These are phyloP conservation scores for Rhazya stricta DNA, from an alignment of 257 asterid genomes.

Conservation along the genomic window DNA sequence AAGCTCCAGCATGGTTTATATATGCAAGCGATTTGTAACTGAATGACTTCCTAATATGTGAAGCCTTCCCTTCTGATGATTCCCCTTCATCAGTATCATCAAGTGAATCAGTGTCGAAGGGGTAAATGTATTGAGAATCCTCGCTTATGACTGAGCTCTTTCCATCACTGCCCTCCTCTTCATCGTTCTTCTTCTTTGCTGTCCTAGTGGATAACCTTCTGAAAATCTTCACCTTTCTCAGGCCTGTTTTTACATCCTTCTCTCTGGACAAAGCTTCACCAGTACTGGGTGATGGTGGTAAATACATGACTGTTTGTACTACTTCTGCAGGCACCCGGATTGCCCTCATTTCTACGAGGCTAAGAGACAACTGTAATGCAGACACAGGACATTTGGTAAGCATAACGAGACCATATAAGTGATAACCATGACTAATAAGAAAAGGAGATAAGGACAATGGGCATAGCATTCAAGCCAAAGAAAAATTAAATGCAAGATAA, in stretches of 20 bases:
- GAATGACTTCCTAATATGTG: slow-evolving; percentile 37
- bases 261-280: slow-evolving; percentile 40
- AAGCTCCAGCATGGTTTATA: slow-evolving; percentile 58
- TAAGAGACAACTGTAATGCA: slow-evolving; percentile 47
- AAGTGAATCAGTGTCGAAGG: slow-evolving; percentile 44
- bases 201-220: slow-evolving; percentile 35
- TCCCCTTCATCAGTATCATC: slow-evolving; percentile 40
- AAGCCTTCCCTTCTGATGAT: slow-evolving; percentile 31
- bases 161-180: slow-evolving; percentile 60
- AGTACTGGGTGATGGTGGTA: slow-evolving; percentile 47
- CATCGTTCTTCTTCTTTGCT: slow-evolving; percentile 38
- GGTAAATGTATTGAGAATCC: slow-evolving; percentile 34
- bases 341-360: slow-evolving; percentile 37
- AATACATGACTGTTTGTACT: slow-evolving; percentile 25
- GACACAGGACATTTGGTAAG: neutral
- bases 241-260: slow-evolving; percentile 38
- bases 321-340: slow-evolving; percentile 38
- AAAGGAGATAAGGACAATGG: slow-evolving; percentile 1
- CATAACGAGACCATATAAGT: neutral
- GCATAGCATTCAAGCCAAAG: neutral
- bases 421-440: neutral
- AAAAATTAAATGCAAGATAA: neutral
- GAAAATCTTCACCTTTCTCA: slow-evolving; percentile 39
- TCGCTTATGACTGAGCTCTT: slow-evolving; percentile 58
- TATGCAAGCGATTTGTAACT: slow-evolving; percentile 57